Evolutionary conservation across 192 early-diverging fungal genomes (phyloP).

Genomic region (Backusella tuberculispora): DNA sequence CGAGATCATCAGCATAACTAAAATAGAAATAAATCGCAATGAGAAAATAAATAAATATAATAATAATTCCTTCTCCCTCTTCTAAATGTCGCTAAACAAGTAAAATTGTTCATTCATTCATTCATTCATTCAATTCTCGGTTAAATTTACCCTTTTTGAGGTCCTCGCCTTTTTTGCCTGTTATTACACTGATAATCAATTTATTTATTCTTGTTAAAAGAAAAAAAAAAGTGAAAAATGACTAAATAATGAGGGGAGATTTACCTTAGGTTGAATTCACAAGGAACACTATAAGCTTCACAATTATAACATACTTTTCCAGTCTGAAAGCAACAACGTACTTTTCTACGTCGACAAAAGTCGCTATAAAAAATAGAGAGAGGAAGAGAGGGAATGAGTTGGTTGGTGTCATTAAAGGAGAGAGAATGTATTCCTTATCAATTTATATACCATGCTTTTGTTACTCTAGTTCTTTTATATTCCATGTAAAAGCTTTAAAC

Average conservation of each 20-base stretch:
- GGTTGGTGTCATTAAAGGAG: neutral
- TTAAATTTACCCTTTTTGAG: slow-evolving; percentile 14
- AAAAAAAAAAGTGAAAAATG: no score
- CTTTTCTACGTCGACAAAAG: slow-evolving; percentile 12
- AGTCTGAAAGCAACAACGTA: neutral
- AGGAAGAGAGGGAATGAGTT: no score
- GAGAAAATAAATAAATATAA: neutral
- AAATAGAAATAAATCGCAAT: neutral
- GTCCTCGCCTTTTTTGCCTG: neutral
- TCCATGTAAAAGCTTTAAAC: neutral
- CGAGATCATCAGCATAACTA: slow-evolving; percentile 16
- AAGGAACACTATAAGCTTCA: neutral
- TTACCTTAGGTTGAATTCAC: slow-evolving; percentile 5
- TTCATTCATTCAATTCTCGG: neutral
- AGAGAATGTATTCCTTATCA: neutral
- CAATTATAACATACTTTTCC: slow-evolving; percentile 3
- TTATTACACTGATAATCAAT: neutral
- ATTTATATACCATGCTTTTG: neutral
- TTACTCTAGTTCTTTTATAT: slow-evolving; percentile 1
- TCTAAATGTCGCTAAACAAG: neutral
- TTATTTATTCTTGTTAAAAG: neutral
- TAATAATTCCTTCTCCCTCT: no score
- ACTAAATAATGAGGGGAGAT: no score
- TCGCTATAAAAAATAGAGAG: neutral
- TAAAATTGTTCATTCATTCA: neutral